Evolutionary conservation across 2,329 filamentous ascomycete species (phyloP), one percentile per base, ranked within the genome.

Genomic region (Coniochaeta hoffmannii): DNA sequence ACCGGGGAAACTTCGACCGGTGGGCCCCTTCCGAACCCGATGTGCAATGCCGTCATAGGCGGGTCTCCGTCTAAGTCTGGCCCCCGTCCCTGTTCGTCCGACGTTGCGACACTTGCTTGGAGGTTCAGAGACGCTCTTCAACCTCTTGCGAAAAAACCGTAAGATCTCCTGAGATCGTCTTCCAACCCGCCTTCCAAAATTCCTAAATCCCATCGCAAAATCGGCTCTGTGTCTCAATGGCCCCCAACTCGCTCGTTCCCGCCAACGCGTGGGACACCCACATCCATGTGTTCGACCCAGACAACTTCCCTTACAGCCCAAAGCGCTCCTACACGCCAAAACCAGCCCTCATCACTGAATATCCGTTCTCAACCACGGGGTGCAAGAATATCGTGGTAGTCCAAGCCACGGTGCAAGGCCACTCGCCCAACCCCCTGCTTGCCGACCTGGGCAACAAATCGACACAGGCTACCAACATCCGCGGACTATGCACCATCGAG

Each of bases 351-450:
- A 51, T 64, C 11, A 44, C 55, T 14, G 62, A 65, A 24, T 65
- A 64, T 34, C 62, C 62, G 8, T 54, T 56, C 28, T 49, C 55
- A 11, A 30, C 54, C 14, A 63, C 60, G 8, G 55, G 59, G 6
- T 63, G 60, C 55, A 60, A 57, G n/a, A 60, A 56, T 36, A 56
- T 65, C 34, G 61, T 63, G 15, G 50, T 65, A 30, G 62, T 63
- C 14, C 63, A 65, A 31, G 63, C 62, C 3, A 63, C 62, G 2
- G 58, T 64, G 46, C 62, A 63, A 52, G 62, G 63, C 8, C 55
- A 57, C 17, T 62, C 61, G n/a, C 56, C 59, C 7, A 60, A 58
- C 4, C 56, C 62, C 17, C 55, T 65, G 3, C 32, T 63, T 26
- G 61, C 59, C 19, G 60, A 60, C 4, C 58, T 64, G 0, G 49